phyloP scores from a whole-genome alignment of 2,329 filamentous ascomycete species.

The Hypoxylon sp. region DNA sequence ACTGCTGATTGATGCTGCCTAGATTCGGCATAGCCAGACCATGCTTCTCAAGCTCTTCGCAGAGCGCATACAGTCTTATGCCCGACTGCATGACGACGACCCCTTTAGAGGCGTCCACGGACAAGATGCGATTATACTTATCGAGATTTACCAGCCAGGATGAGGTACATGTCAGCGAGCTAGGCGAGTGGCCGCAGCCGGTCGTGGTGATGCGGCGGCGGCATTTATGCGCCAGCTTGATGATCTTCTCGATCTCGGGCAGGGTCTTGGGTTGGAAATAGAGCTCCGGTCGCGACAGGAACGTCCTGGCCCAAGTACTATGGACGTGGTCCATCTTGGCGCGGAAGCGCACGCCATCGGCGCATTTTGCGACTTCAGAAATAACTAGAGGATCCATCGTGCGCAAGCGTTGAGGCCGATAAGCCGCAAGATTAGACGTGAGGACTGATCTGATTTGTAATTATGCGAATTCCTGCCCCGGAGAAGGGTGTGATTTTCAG shows the following conservation, averaged over 20 bases:
- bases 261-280: conserved; percentile 86
- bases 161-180: conserved; percentile 88
- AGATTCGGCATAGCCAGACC: conserved; percentile 90
- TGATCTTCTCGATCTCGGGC: conserved; percentile 81
- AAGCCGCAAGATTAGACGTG: not conserved
- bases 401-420: not conserved
- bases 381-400: conserved; percentile 42
- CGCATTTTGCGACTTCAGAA: conserved; percentile 38
- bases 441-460: conserved; percentile 1
- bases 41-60: conserved; percentile 73
- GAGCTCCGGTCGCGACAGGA: conserved; percentile 86
- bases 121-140: conserved; percentile 75
- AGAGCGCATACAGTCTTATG: conserved; percentile 79
- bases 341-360: conserved; percentile 73
- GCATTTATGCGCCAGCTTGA: conserved; percentile 81
- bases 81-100: conserved; percentile 85
- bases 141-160: conserved; percentile 96
- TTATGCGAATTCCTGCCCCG: not conserved
- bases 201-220: conserved; percentile 83
- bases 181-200: conserved; percentile 93
- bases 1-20: conserved; percentile 95
- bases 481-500: conserved; percentile 22
- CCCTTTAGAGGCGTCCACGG: conserved; percentile 70
- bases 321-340: conserved; percentile 77
- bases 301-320: conserved; percentile 94